Conservation (phyloP, 768 basidiomycete genomes). For the Kwoniella shandongensis region DNA sequence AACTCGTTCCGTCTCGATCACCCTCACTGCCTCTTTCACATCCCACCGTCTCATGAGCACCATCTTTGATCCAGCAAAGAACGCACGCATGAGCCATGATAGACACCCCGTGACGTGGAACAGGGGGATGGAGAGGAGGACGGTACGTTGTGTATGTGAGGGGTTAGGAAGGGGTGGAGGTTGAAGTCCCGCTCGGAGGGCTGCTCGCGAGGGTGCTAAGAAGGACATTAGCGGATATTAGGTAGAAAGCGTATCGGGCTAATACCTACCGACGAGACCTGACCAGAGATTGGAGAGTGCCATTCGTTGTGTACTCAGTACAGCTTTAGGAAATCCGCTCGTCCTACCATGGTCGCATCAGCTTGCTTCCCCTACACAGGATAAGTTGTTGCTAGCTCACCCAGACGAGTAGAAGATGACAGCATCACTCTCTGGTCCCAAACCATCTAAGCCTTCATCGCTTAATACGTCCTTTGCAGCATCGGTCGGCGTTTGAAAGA, state of each 20-base stretch:
- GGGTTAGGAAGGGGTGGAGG: slow-evolving; percentile 32
- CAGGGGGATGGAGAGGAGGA: slow-evolving; percentile 45
- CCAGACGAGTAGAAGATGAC: slow-evolving; percentile 46
- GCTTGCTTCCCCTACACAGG: too few relatives aligned
- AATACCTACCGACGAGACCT: slow-evolving; percentile 42
- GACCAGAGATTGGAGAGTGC: slow-evolving; percentile 46
- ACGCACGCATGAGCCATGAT: slow-evolving; percentile 45
- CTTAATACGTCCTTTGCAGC: not conserved
- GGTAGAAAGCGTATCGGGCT: not conserved
- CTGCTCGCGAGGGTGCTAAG: slow-evolving; percentile 42
- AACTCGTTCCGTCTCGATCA: slow-evolving; percentile 36
- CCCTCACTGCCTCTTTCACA: slow-evolving; percentile 29
- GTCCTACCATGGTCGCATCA: slow-evolving; percentile 26
- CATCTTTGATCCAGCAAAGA: slow-evolving; percentile 45
- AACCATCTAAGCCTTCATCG: slow-evolving; percentile 12
- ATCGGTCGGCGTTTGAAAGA: slow-evolving; percentile 13
- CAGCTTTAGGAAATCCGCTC: slow-evolving; percentile 44
- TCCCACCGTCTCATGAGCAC: slow-evolving; percentile 41
- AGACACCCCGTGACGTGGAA: slow-evolving; percentile 51
- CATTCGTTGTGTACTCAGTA: slow-evolving; percentile 47
- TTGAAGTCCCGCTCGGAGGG: slow-evolving; percentile 36
- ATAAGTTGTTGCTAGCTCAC: too few relatives aligned
- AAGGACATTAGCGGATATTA: not conserved
- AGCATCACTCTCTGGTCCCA: slow-evolving; percentile 42
- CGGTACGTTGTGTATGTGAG: slow-evolving; percentile 33